A percentile compares a stretch with the other conserved stretches of the same genome.
These are phyloP conservation scores for Aulographum hederae DNA, from an alignment of 2,329 filamentous ascomycete genomes.

Conservation along the genomic window DNA sequence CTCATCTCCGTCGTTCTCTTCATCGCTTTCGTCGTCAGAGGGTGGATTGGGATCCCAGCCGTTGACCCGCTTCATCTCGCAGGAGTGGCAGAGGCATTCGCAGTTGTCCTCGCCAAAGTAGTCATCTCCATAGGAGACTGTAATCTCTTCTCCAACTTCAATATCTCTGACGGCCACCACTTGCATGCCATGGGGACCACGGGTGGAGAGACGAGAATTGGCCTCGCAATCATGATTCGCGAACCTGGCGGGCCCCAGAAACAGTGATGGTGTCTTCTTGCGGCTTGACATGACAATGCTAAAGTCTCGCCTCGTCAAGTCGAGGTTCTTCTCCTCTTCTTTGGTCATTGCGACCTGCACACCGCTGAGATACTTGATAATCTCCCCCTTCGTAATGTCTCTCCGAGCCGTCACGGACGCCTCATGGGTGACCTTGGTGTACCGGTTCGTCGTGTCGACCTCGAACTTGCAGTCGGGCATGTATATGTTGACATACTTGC, in stretches of 20 bases:
- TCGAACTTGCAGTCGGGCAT: conserved; percentile 88
- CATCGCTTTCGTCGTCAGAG: conserved; percentile 11
- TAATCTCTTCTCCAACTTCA: conserved; percentile 79
- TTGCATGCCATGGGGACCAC: conserved; percentile 71
- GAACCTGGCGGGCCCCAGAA: conserved; percentile 88
- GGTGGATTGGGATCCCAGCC: conserved; percentile 50
- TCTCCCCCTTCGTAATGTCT: conserved; percentile 62
- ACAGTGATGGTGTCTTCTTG: conserved; percentile 77
- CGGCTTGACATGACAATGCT: conserved; percentile 90
- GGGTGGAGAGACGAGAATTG: conserved; percentile 74
- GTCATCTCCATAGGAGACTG: conserved; percentile 84
- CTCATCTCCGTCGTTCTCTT: conserved; percentile 21
- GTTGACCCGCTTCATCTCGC: conserved; percentile 57
- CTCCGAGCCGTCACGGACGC: conserved; percentile 70
- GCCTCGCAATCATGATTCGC: conserved; percentile 94
- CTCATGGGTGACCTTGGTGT: conserved; percentile 80
- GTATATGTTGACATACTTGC: conserved; percentile 85
- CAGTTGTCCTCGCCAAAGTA: conserved; percentile 94
- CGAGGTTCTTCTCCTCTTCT: conserved; percentile 72
- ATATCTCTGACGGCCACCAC: conserved; percentile 75
- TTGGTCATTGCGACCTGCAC: conserved; percentile 85
- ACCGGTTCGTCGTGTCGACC: conserved; percentile 83
- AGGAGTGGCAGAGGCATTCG: conserved; percentile 82
- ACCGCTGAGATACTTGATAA: conserved; percentile 77
- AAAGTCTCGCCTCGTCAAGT: conserved; percentile 75